Base-by-base conservation (phyloP, 1,284 basidiomycete species). In the Cryptococcus amylolentus region DNA sequence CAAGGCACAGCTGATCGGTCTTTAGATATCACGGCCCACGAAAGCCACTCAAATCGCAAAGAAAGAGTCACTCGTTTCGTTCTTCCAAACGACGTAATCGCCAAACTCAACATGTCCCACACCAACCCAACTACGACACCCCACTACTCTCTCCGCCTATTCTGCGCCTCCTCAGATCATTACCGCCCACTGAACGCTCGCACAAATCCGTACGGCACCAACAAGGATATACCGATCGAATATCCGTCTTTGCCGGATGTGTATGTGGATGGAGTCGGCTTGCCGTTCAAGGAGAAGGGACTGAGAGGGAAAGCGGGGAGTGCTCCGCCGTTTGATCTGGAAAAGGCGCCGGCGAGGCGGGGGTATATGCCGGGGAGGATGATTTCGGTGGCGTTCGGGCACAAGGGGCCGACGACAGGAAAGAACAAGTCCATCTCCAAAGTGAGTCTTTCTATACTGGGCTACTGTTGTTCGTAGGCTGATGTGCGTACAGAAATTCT, bases 281-380 rank as follows among this genome's bases (percentile, higher is more conserved):
- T 40, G 38, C 35, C 80, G 12, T 90, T 88, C 51, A 94, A 88
- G 73, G 78, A 92, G 64, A 91, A 92, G 70, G 94, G 94, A 2
- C 78, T 97, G 67, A 94, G 96, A 81, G 96, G 96, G 77, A 95
- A 92, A 70, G 88, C 92, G n/a, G 93, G 93, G 0, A 96, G 91
- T 51, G 90, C 93, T 1, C 91, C 93, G 18, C 93, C 93, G 1
- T 87, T 92, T 10, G 88, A 95, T 71, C 77, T 97, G 40, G 84
- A 84, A 40, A 86, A 84, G 72, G 71, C 60, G n/a, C 50, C 57
- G 1, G 60, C 61, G 8, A 63, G 82, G 50, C 77, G 87, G 7
- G 80, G 83, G 55, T 73, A 81, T 28, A 75, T 73, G 43, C 75
- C 79, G 0, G 77, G 74, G 18, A 77, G 81, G 27, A 76, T 79